Evolutionary conservation across 805 yeast genomes (phyloP), one percentile per base, ranked within the genome.

Genomic region (Huiozyma naganishii): DNA sequence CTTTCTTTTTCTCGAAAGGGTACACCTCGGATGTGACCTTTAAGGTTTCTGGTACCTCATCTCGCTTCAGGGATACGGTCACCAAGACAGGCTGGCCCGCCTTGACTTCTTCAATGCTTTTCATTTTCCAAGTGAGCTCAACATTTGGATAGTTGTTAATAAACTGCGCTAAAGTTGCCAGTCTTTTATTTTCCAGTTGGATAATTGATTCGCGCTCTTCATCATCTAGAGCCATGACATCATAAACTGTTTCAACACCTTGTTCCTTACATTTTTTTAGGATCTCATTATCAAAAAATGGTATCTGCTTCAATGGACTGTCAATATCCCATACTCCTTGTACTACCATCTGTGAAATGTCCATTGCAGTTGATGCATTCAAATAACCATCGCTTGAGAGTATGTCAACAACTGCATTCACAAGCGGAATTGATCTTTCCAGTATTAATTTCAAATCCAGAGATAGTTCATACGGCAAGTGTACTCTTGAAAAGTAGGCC

Each of bases 141-240:
- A 92, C 69, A 56, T 83, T 84, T 10, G 98, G 98, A 61, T 83
- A 92, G 48, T 74, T 77, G 62, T 92, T 92, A 43, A 88, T 95
- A 68, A 90, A 92, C 12, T 77, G 77, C 0, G 97, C 97, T 41
- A 90, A 88, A 27, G 69, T 71, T 35, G 71, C 67, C 52, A 89
- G 64, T 47, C 77, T 66, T 2, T 58, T 59, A 2, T 73, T 76
- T 8, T 68, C 62, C 48, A 80, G 64, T 17, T 74, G 77, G 47
- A 90, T 65, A 1, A 89, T 65, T 10, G 71, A 70, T 42, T 75
- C 79, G 43, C 90, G 67, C 45, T 74, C 68, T 47, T 87, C 82
- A 62, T 90, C 95, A 45, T 86, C 95, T 45, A 74, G 58, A 8
- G 69, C 69, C 65, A 87, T 82, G 32, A 90, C 71, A 64, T 89